A percentile compares a stretch with the other conserved stretches of the same genome.
phyloP scores from a whole-genome alignment of 2,329 filamentous ascomycete genomes.

The Pseudogymnoascus sp. region DNA sequence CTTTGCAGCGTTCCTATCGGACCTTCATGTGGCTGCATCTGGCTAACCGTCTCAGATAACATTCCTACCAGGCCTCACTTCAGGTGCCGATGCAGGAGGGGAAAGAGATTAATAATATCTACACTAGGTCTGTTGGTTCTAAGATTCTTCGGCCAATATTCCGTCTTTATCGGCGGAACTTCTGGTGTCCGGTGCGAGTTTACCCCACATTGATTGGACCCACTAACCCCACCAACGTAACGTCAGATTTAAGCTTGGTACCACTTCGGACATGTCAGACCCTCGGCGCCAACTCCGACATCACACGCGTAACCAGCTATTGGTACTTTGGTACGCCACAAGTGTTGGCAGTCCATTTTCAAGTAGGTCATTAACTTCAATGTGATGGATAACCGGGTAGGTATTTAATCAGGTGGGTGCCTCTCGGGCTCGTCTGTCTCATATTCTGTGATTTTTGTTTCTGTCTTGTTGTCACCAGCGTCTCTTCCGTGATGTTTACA shows the following conservation, averaged over 20 bases:
- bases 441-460: not conserved
- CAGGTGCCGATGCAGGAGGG: not conserved
- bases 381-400: not conserved
- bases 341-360: no score
- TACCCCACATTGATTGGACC: not conserved
- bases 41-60: not conserved
- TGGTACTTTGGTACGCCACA: no score
- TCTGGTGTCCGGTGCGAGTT: not conserved
- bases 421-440: not conserved
- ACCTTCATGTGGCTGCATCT: not conserved
- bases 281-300: not conserved
- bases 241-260: constrained; percentile 5
- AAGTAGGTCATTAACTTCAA: not conserved
- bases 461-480: not conserved
- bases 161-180: not conserved
- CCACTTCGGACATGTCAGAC: not conserved
- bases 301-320: not conserved
- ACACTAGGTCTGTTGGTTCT: not conserved
- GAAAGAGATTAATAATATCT: not conserved
- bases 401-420: constrained; percentile 2
- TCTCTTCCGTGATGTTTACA: not conserved
- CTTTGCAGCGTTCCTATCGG: not conserved
- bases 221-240: not conserved
- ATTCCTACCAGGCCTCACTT: not conserved
- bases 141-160: not conserved